Evolutionary conservation across 768 basidiomycete species (phyloP).

Genomic region (Auricularia sp.): DNA sequence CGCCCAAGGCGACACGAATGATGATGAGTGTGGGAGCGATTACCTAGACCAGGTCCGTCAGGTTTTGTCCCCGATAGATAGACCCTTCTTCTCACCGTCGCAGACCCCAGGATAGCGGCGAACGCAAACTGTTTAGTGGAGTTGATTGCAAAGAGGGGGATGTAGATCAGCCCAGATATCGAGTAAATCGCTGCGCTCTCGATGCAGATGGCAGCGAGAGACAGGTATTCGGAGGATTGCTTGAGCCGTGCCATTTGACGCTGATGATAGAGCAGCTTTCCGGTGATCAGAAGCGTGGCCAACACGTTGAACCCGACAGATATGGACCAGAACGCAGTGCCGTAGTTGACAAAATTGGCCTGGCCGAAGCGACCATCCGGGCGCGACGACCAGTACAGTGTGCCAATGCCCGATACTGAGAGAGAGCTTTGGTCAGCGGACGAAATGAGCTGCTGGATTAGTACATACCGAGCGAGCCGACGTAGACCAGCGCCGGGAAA

Average conservation of each 20-base stretch:
- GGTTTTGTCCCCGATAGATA: too few relatives aligned
- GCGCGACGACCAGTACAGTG: not conserved
- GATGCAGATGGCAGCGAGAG: slow-evolving; percentile 20
- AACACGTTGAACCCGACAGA: slow-evolving; percentile 25
- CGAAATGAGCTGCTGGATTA: too few relatives aligned
- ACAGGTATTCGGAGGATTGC: slow-evolving; percentile 7
- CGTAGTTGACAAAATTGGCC: not conserved
- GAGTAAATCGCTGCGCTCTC: slow-evolving; percentile 27
- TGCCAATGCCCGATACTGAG: not conserved
- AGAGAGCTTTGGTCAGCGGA: too few relatives aligned
- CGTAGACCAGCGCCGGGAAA: not conserved
- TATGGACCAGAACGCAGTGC: slow-evolving; percentile 7
- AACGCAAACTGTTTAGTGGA: slow-evolving; percentile 1
- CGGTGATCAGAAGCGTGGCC: slow-evolving; percentile 26
- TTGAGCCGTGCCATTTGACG: slow-evolving; percentile 14
- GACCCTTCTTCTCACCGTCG: not conserved
- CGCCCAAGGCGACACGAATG: not conserved
- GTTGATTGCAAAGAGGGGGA: slow-evolving; percentile 20
- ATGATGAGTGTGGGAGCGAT: not conserved
- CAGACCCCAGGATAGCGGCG: not conserved
- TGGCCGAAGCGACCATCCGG: not conserved
- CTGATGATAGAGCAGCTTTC: slow-evolving; percentile 13
- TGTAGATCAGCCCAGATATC: slow-evolving; percentile 19
- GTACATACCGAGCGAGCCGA: not conserved
- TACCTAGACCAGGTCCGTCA: too few relatives aligned